Evolutionary conservation across 208 protist species (phyloP).

Genomic region (Crithidia thermophila): DNA sequence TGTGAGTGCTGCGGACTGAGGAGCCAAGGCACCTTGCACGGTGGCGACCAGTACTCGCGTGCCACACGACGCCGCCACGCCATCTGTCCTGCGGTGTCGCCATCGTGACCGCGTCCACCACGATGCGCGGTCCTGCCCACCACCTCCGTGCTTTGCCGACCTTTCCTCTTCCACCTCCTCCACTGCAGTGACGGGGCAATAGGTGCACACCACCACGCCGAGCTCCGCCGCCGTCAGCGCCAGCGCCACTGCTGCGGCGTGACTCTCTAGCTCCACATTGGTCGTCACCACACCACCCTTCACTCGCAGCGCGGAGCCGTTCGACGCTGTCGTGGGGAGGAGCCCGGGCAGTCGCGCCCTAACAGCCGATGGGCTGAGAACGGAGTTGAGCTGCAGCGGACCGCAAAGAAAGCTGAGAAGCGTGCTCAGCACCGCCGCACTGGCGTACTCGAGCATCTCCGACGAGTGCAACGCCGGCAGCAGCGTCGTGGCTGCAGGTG

Average conservation of each 20-base stretch:
- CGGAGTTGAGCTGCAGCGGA: conserved; percentile 23
- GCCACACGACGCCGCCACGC: neutral
- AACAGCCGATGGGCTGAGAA: conserved; percentile 29
- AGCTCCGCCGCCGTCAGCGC: conserved; percentile 74
- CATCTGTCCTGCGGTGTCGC: too few species aligned
- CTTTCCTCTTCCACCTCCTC: conserved; percentile 5
- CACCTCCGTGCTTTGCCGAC: neutral
- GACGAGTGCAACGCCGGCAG: conserved; percentile 57
- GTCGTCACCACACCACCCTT: conserved; percentile 43
- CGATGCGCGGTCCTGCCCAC: neutral
- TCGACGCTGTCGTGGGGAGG: neutral
- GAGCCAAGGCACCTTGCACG: too few species aligned
- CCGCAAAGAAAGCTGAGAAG: conserved; percentile 63
- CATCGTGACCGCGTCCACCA: too few species aligned
- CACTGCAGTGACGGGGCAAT: conserved; percentile 45
- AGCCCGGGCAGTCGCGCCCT: conserved; percentile 28
- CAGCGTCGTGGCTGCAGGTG: conserved; percentile 38
- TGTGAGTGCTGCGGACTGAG: too few species aligned
- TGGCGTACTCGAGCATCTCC: conserved; percentile 66
- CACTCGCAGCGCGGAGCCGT: neutral
- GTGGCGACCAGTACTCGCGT: conserved; percentile 13
- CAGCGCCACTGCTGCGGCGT: conserved; percentile 43
- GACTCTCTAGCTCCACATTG: conserved; percentile 55
- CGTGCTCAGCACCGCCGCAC: conserved; percentile 44
- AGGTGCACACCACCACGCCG: conserved; percentile 68